These are phyloP conservation scores for Coriaria nepalensis DNA, from an alignment of 306 rosid species.

Conservation along the genomic window DNA sequence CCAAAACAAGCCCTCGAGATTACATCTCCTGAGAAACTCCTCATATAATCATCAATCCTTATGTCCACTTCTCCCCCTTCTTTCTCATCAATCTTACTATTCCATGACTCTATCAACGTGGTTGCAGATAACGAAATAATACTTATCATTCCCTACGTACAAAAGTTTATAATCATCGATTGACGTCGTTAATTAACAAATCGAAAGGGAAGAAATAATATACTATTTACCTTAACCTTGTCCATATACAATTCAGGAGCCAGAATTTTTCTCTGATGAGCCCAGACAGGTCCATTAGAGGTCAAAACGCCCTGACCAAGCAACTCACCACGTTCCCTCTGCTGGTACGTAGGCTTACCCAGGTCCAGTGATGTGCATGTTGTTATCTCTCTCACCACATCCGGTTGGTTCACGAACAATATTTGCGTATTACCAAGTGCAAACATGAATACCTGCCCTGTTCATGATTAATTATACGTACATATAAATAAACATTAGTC, in stretches of 20 bases:
- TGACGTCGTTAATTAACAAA: background rate
- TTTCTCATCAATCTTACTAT: constrained; percentile 23
- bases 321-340: constrained; percentile 61
- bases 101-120: constrained; percentile 52
- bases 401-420: constrained; percentile 64
- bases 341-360: constrained; percentile 69
- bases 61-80: constrained; percentile 33
- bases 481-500: no score
- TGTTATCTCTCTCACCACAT: constrained; percentile 63
- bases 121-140: constrained; percentile 55
- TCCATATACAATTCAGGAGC: constrained; percentile 86
- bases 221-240: constrained; percentile 56
- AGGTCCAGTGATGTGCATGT: constrained; percentile 38
- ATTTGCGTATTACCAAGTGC: constrained; percentile 76
- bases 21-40: constrained; percentile 66
- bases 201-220: background rate
- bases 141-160: constrained; percentile 64
- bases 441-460: constrained; percentile 65
- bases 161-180: background rate
- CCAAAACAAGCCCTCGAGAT: constrained; percentile 92
- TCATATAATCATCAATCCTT: constrained; percentile 53
- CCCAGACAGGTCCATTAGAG: constrained; percentile 66
- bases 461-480: background rate
- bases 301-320: constrained; percentile 80
- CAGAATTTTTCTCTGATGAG: constrained; percentile 71